Percentiles rank a stretch among this genome's conserved stretches.
These are phyloP conservation scores for Penicillium paradoxum DNA, from an alignment of 495 filamentous ascomycete species.

Conservation along the genomic window DNA sequence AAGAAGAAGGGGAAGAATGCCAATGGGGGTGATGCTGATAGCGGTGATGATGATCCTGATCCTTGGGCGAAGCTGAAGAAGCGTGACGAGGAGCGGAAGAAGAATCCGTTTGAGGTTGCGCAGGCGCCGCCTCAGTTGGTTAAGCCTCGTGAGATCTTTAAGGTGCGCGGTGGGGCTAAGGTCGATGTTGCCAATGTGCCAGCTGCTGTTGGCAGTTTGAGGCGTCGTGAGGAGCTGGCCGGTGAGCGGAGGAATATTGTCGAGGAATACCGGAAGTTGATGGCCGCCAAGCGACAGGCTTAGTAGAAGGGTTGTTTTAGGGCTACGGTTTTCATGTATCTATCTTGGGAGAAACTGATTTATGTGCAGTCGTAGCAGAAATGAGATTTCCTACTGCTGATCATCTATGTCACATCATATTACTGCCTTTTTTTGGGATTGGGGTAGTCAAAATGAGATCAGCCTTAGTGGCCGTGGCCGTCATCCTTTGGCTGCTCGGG, in stretches of 20 bases:
- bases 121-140: slow-evolving; percentile 74
- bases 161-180: slow-evolving; percentile 59
- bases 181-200: slow-evolving; percentile 73
- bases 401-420: slow-evolving; percentile 30
- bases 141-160: slow-evolving; percentile 63
- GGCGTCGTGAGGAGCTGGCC: slow-evolving; percentile 75
- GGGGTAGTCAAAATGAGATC: slow-evolving; percentile 11
- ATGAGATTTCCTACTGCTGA: slow-evolving; percentile 13
- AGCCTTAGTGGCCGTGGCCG: slow-evolving; percentile 42
- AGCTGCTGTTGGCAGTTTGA: slow-evolving; percentile 70
- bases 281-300: slow-evolving; percentile 57
- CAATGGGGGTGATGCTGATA: slow-evolving; percentile 30
- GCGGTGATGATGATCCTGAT: slow-evolving; percentile 55
- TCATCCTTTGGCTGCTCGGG: slow-evolving; percentile 77
- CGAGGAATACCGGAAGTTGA: slow-evolving; percentile 74
- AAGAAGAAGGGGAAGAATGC: slow-evolving; percentile 39
- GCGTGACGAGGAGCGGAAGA: slow-evolving; percentile 51
- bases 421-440: slow-evolving; percentile 23
- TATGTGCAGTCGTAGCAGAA: slow-evolving; percentile 21
- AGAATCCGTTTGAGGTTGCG: slow-evolving; percentile 69
- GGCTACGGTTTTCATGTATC: slow-evolving; percentile 1
- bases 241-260: slow-evolving; percentile 70
- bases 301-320: not conserved
- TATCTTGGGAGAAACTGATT: slow-evolving; percentile 7
- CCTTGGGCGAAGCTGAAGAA: slow-evolving; percentile 72